Evolutionary conservation across 805 yeast species (phyloP).

Genomic region (Nakazawaea pomicola): DNA sequence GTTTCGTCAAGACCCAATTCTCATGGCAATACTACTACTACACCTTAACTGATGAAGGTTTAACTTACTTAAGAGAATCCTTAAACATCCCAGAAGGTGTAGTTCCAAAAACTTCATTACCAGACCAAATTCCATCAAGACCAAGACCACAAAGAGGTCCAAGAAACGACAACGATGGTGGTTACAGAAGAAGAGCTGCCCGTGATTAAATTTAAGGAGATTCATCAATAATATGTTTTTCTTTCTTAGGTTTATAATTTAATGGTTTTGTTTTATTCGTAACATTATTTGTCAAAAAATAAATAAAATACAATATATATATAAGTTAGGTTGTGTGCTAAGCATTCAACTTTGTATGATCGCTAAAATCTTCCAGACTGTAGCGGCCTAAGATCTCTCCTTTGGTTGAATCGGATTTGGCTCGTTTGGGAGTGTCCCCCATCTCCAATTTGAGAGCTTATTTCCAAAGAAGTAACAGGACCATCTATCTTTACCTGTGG

Average conservation of each 20-base stretch:
- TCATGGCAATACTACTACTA: slow-evolving; percentile 99
- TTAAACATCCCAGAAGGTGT: slow-evolving; percentile 98
- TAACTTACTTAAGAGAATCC: slow-evolving; percentile 96
- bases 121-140: slow-evolving; percentile 85
- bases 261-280: slow-evolving; percentile 16
- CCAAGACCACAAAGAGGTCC: slow-evolving; percentile 41
- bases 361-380: too few relatives aligned
- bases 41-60: slow-evolving; percentile 99
- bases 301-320: slow-evolving; percentile 15
- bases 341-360: too few relatives aligned
- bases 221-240: slow-evolving; percentile 24
- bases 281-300: slow-evolving; percentile 20
- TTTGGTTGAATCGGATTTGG: too few relatives aligned
- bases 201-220: slow-evolving; percentile 26
- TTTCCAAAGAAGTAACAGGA: too few relatives aligned
- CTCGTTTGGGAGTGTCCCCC: too few relatives aligned
- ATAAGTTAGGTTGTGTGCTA: too few relatives aligned
- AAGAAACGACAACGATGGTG: slow-evolving; percentile 47
- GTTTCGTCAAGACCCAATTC: slow-evolving; percentile 99
- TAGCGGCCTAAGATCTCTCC: too few relatives aligned
- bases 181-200: slow-evolving; percentile 54
- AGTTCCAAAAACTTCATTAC: slow-evolving; percentile 97
- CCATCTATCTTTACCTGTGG: too few relatives aligned
- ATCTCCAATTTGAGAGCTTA: too few relatives aligned
- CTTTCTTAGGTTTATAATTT: slow-evolving; percentile 6